Evolutionary conservation across 495 filamentous ascomycete species (phyloP), one percentile per base, ranked within the genome.

Genomic region (Xylaria longipes): DNA sequence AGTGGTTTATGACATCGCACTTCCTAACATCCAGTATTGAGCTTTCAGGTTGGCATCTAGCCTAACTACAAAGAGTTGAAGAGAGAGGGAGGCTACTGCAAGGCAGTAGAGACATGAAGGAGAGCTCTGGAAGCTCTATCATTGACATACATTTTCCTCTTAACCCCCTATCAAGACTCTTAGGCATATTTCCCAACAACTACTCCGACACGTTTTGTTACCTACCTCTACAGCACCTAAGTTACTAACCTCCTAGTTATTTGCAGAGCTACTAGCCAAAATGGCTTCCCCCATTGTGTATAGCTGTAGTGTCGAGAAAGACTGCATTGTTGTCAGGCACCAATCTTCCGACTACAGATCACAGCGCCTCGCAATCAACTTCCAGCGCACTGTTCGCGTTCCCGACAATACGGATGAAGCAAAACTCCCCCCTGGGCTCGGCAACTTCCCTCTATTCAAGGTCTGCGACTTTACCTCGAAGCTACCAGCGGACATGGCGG

Each of bases 381-480:
- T 88, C 69, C 65, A 80, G 15, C 80, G 84, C 27, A 87, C 82
- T 6, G 74, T 87, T 27, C 80, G 85, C 27, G 79, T 88, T 8
- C 81, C 84, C 0, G 85, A 88, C 57, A 78, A 83, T 41, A 60
- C 69, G 0, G 68, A 71, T 1, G 68, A 48, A n/a, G 74, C 78
- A 22, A 46, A 80, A 7, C 80, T 87, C 1, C 84, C 83, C 0
- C 80, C 80, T 0, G 50, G 35, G 27, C 72, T 84, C 14, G 84
- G 82, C 1, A 56, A 22, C 0, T 87, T 87, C 68, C 83, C 84
- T 7, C 72, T 88, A 14, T 84, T 81, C 66, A 77, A 77, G 54
- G 74, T 82, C 25, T 56, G 70, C 2, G 46, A 80, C 3, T 82
- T 80, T 68, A 31, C 73, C 9, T 56, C 71, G 3, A 73, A 70